A percentile compares a stretch with the other conserved stretches of the same genome.
phyloP scores from a whole-genome alignment of 176 grass and related monocot genomes.

The Lolium multiflorum region DNA sequence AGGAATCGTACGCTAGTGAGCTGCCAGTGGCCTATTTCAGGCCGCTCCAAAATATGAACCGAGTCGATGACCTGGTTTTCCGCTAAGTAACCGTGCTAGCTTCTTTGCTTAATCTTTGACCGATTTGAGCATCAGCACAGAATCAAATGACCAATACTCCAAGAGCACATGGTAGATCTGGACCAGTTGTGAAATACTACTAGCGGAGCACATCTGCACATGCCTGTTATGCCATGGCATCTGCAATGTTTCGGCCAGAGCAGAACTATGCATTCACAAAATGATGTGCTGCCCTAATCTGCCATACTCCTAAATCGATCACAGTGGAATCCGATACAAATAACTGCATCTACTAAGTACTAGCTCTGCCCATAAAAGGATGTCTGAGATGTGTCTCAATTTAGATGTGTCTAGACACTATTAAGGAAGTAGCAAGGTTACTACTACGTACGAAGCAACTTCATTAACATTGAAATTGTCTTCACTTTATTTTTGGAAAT shows the following conservation, averaged over 20 bases:
- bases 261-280: neutral
- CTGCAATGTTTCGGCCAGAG: constrained; percentile 10
- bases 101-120: neutral
- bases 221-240: neutral
- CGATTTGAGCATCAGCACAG: neutral
- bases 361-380: no score
- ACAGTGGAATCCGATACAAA: neutral
- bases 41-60: neutral
- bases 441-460: neutral
- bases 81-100: no score
- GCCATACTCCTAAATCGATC: neutral
- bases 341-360: neutral
- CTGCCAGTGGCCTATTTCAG: constrained; percentile 4
- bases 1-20: constrained; percentile 28
- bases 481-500: no score
- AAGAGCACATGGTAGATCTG: constrained; percentile 35
- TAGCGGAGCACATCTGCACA: constrained; percentile 1
- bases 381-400: no score
- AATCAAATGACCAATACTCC: neutral
- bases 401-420: no score
- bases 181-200: neutral
- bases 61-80: neutral
- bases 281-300: constrained; percentile 27
- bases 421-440: neutral
- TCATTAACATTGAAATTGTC: neutral